phyloP scores from a whole-genome alignment of 441 rosid genomes.

The Pelargonium australe region DNA sequence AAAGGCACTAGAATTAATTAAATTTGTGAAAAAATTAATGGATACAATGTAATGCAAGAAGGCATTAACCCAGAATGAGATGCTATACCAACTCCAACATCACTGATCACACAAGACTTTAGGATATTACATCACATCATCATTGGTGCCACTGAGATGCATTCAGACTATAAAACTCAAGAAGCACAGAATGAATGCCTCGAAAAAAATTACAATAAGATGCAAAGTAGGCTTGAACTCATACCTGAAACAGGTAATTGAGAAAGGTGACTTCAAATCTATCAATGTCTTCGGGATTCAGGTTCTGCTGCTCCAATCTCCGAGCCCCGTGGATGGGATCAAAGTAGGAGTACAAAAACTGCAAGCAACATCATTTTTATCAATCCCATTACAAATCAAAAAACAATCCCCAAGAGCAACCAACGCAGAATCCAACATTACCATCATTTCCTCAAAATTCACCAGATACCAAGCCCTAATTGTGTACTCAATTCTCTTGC shows the following conservation, averaged over 20 bases:
- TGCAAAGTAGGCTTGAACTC: neutral
- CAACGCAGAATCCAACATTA: slow-evolving; percentile 18
- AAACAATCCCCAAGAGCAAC: neutral
- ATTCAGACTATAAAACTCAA: neutral
- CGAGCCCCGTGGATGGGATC: slow-evolving; percentile 68
- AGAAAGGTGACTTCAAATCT: slow-evolving; percentile 67
- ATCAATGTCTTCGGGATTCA: slow-evolving; percentile 52
- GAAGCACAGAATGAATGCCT: neutral
- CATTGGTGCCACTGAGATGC: no score
- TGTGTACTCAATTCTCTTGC: slow-evolving; percentile 80
- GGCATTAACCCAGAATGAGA: no score
- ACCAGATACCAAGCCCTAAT: slow-evolving; percentile 95
- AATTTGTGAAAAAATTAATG: neutral
- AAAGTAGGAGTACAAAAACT: slow-evolving; percentile 79
- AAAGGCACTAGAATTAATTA: neutral
- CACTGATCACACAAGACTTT: neutral
- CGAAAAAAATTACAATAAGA: neutral
- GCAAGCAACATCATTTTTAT: slow-evolving; percentile 17
- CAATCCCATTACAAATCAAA: slow-evolving; percentile 2
- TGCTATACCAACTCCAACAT: neutral
- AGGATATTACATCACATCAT: no score
- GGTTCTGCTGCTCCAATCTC: slow-evolving; percentile 62
- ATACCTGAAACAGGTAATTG: slow-evolving; percentile 60
- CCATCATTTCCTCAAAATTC: slow-evolving; percentile 93
- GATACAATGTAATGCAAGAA: neutral